A percentile compares a stretch with the other conserved stretches of the same genome.
Evolutionary conservation across 2,329 filamentous ascomycete genomes (phyloP).

Genomic region (Pseudocercospora eumusae): DNA sequence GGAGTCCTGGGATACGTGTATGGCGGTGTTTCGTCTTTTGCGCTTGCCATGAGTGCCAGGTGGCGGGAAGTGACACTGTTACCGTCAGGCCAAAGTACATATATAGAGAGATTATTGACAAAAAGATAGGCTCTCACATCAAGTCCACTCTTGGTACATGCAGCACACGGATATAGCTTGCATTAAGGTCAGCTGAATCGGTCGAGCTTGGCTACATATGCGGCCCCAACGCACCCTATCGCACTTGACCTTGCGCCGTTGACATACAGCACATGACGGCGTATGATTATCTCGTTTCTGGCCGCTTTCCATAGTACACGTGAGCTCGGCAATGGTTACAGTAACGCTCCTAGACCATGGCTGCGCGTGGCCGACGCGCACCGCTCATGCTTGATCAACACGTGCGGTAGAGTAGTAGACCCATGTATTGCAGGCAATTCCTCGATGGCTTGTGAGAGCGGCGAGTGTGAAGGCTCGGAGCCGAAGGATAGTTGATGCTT

Average conservation of each 20-base stretch:
- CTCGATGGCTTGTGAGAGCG: neutral
- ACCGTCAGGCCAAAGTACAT: neutral
- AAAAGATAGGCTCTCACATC: neutral
- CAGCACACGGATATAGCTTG: conserved; percentile 28
- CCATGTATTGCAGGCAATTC: neutral
- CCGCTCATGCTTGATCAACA: conserved; percentile 4
- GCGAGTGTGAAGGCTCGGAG: neutral
- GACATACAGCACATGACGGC: conserved; percentile 33
- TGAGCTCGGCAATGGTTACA: conserved; percentile 2
- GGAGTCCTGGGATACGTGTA: conserved; percentile 18
- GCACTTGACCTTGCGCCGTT: conserved; percentile 33
- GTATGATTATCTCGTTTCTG: conserved; percentile 32
- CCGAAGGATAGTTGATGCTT: neutral
- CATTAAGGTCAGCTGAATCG: neutral
- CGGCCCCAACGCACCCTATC: conserved; percentile 20
- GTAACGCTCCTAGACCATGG: conserved; percentile 3
- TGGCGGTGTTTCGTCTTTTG: conserved; percentile 21
- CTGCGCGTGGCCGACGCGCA: neutral
- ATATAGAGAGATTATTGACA: neutral
- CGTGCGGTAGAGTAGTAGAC: neutral
- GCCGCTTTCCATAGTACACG: conserved; percentile 4
- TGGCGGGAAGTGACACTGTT: conserved; percentile 20
- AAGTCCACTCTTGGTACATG: conserved; percentile 32
- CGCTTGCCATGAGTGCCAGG: conserved; percentile 27
- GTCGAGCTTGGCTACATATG: neutral